Conservation (phyloP, 192 early-diverging fungal genomes). For the Glomus cerebriforme region DNA sequence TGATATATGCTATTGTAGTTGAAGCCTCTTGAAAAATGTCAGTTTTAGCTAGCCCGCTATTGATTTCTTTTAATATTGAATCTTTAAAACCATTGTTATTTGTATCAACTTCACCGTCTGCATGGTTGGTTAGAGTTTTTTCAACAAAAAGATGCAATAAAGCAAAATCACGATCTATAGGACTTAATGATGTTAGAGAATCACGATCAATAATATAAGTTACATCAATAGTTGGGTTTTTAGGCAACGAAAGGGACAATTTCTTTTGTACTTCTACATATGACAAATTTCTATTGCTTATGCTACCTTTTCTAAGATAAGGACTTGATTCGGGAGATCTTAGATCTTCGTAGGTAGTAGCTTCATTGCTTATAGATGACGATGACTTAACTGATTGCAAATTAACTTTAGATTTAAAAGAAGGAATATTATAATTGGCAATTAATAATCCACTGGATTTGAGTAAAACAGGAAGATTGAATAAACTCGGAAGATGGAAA, state of each 20-base stretch:
- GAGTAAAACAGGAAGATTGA: slow-evolving; percentile 18
- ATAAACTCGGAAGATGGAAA: not conserved
- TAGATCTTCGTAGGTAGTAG: not conserved
- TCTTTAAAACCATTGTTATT: slow-evolving; percentile 40
- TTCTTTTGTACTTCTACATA: slow-evolving; percentile 3
- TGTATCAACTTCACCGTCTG: slow-evolving; percentile 48
- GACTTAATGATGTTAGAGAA: slow-evolving; percentile 22
- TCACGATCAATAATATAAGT: slow-evolving; percentile 1
- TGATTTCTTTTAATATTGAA: slow-evolving; percentile 43
- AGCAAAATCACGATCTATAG: slow-evolving; percentile 45
- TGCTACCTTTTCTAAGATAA: not conserved
- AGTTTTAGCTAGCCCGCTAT: slow-evolving; percentile 35
- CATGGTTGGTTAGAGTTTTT: slow-evolving; percentile 44
- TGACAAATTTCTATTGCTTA: not conserved
- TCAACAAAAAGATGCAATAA: slow-evolving; percentile 59
- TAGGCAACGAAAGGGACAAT: not conserved
- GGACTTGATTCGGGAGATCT: not conserved
- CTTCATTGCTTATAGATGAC: not conserved
- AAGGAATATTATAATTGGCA: slow-evolving; percentile 25
- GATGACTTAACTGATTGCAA: not conserved
- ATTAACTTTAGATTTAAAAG: not conserved
- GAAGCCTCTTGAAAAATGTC: slow-evolving; percentile 24
- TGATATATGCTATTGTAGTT: slow-evolving; percentile 42
- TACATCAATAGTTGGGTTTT: not conserved
- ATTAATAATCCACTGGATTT: slow-evolving; percentile 5